phyloP scores from a whole-genome alignment of 805 yeast genomes.

The Blastobotrys peoriensis region DNA sequence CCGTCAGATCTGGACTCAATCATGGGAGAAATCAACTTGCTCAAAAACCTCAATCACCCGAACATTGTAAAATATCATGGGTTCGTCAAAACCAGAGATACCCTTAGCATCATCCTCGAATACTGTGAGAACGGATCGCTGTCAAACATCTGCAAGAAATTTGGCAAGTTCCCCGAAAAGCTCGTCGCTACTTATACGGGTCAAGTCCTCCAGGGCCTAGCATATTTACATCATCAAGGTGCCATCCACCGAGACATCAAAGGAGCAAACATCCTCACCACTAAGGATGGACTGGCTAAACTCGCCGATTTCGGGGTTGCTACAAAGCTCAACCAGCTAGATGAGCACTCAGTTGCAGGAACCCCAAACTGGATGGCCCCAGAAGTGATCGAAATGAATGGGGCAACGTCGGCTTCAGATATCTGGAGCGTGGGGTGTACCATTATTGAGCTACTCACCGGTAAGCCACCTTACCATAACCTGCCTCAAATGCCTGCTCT shows the following conservation, averaged over 20 bases:
- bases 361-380: slow-evolving; percentile 99
- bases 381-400: slow-evolving; percentile 78
- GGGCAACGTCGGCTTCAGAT: slow-evolving; percentile 84
- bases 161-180: slow-evolving; percentile 50
- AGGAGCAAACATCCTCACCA: slow-evolving; percentile 64
- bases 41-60: slow-evolving; percentile 58
- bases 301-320: slow-evolving; percentile 79
- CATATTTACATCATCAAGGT: slow-evolving; percentile 62
- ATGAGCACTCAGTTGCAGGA: slow-evolving; percentile 45
- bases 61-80: slow-evolving; percentile 67
- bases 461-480: slow-evolving; percentile 80
- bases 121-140: slow-evolving; percentile 60
- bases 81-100: slow-evolving; percentile 47
- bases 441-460: slow-evolving; percentile 76
- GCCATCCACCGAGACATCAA: slow-evolving; percentile 74
- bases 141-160: slow-evolving; percentile 45
- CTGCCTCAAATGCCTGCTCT: slow-evolving; percentile 70
- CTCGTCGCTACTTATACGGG: slow-evolving; percentile 44
- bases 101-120: slow-evolving; percentile 57
- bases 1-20: slow-evolving; percentile 33
- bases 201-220: slow-evolving; percentile 56
- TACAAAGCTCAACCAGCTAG: slow-evolving; percentile 36
- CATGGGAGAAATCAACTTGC: slow-evolving; percentile 64
- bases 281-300: slow-evolving; percentile 58
- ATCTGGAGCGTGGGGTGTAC: slow-evolving; percentile 90